These are phyloP conservation scores for Syzygium malaccense DNA, from an alignment of 441 rosid genomes.

Conservation along the genomic window DNA sequence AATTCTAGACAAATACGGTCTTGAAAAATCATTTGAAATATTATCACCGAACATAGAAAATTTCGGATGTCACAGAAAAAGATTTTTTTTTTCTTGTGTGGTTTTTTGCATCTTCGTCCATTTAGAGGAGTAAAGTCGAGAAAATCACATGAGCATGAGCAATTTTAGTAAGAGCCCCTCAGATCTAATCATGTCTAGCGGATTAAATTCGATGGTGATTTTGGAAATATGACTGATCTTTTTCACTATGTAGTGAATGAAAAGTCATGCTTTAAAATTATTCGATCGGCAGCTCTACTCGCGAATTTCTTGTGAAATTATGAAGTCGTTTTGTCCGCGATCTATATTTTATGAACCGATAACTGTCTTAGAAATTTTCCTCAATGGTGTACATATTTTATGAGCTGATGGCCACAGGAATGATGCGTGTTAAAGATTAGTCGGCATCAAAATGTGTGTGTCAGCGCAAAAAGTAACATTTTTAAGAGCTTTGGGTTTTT, in stretches of 20 bases:
- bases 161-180: not conserved
- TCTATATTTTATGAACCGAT: fast-evolving
- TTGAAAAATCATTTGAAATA: too few species aligned
- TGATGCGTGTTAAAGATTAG: not conserved
- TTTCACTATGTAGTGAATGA: fast-evolving
- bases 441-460: not conserved
- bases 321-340: fast-evolving
- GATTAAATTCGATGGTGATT: not conserved
- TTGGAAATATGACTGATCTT: fast-evolving
- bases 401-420: fast-evolving
- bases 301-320: not conserved
- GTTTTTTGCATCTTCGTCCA: not conserved
- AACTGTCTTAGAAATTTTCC: not conserved
- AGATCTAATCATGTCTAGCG: not conserved
- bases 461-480: not conserved
- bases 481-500: fast-evolving
- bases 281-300: fast-evolving
- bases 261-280: not conserved
- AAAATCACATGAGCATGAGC: not conserved
- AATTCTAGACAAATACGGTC: too few species aligned
- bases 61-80: too few species aligned
- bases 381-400: fast-evolving
- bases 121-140: not conserved
- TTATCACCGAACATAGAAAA: too few species aligned
- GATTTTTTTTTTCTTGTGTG: not conserved